A percentile compares a stretch with the other conserved stretches of the same genome.
phyloP scores from a whole-genome alignment of 495 filamentous ascomycete genomes.

The Xylaria flabelliformis region DNA sequence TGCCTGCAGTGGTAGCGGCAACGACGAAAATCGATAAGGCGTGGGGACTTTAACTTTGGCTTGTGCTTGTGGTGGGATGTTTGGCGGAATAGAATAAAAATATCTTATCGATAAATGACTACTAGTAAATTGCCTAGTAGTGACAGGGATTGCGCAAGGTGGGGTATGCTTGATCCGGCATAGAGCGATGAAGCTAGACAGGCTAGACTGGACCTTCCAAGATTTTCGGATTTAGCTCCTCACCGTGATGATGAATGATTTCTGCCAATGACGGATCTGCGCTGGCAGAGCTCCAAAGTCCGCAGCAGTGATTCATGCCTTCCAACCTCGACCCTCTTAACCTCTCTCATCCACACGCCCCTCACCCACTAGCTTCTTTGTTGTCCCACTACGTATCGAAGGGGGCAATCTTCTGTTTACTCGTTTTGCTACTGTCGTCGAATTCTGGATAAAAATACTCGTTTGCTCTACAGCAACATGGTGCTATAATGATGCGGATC shows the following conservation, averaged over 20 bases:
- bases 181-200: constrained; percentile 2
- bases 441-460: neutral
- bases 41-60: constrained; percentile 2
- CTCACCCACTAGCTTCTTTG: neutral
- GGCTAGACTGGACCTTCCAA: neutral
- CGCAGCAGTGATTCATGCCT: constrained; percentile 17
- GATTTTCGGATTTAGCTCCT: no score
- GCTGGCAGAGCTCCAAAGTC: constrained; percentile 13
- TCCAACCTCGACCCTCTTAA: neutral
- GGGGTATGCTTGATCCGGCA: constrained; percentile 1
- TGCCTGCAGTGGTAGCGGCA: constrained; percentile 28
- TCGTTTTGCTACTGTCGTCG: neutral
- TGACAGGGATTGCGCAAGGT: neutral
- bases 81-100: neutral
- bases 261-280: constrained; percentile 29
- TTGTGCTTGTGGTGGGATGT: constrained; percentile 28
- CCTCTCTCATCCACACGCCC: neutral
- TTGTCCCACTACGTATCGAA: neutral
- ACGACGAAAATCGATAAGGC: constrained; percentile 43
- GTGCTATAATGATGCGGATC: constrained; percentile 1
- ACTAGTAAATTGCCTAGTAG: neutral
- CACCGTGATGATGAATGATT: neutral
- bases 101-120: constrained; percentile 24
- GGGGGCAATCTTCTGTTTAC: neutral
- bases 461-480: neutral